phyloP scores from a whole-genome alignment of 2,329 filamentous ascomycete genomes.

The Monilinia laxa region DNA sequence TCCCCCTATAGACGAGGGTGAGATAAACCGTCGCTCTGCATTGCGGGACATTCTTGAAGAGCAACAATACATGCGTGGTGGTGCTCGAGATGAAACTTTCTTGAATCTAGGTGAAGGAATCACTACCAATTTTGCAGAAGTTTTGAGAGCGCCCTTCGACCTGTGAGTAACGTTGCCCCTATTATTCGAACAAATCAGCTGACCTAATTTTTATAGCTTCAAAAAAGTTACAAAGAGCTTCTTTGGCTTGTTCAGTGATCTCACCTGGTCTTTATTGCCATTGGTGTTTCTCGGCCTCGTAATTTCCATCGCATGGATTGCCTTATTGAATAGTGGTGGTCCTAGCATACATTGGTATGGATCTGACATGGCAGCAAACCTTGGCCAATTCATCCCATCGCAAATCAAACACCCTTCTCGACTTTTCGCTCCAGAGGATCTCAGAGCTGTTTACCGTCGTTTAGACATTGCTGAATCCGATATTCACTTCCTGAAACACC shows the following conservation, averaged over 20 bases:
- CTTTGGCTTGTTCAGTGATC: not conserved
- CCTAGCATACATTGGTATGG: constrained; percentile 16
- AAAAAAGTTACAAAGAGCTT: not conserved
- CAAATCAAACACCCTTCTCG: constrained; percentile 17
- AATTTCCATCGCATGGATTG: not conserved
- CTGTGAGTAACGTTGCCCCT: not conserved
- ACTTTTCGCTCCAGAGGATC: constrained; percentile 23
- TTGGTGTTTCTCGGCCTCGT: not conserved
- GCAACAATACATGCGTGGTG: constrained; percentile 21
- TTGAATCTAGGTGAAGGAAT: constrained; percentile 1
- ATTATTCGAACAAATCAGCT: not conserved
- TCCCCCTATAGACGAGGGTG: constrained; percentile 20
- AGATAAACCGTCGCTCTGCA: constrained; percentile 15
- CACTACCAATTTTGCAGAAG: not conserved
- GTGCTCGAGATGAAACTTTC: not conserved
- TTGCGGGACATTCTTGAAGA: constrained; percentile 25
- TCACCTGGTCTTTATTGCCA: not conserved
- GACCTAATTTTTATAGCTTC: not conserved
- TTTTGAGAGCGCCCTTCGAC: not conserved
- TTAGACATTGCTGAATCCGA: constrained; percentile 33
- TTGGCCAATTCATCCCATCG: constrained; percentile 19
- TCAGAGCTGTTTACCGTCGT: constrained; percentile 31
- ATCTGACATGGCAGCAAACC: constrained; percentile 7
- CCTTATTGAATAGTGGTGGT: constrained; percentile 3
- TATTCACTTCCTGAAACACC: constrained; percentile 28